phyloP scores from a whole-genome alignment of 805 yeast genomes.

The Metschnikowia similis region DNA sequence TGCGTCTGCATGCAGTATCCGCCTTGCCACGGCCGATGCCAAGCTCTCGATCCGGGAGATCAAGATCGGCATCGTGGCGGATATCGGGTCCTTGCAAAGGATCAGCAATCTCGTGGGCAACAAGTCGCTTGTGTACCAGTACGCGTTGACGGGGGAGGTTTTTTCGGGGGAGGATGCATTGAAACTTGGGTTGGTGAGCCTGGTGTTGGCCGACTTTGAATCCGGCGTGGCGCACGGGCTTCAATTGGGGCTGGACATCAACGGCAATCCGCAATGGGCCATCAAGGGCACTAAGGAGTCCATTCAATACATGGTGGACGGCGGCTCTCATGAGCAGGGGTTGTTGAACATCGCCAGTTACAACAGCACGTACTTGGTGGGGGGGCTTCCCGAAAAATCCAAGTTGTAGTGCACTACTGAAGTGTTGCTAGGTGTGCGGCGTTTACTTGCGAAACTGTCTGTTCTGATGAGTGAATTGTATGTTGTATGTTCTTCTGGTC shows the following conservation, averaged over 20 bases:
- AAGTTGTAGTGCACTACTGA: conserved; percentile 3
- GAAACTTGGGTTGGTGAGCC: conserved; percentile 51
- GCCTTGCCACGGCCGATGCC: conserved; percentile 52
- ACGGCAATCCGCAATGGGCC: conserved; percentile 51
- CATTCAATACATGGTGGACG: conserved; percentile 40
- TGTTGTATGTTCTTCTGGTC: too few species aligned
- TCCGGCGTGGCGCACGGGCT: conserved; percentile 48
- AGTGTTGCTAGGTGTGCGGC: neutral
- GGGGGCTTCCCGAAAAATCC: conserved; percentile 10
- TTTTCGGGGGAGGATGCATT: conserved; percentile 55
- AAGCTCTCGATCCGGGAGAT: conserved; percentile 63
- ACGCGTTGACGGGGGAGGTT: conserved; percentile 57
- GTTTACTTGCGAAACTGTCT: too few species aligned
- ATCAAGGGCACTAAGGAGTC: conserved; percentile 59
- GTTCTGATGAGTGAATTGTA: too few species aligned
- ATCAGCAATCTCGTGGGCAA: conserved; percentile 52
- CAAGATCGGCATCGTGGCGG: conserved; percentile 71
- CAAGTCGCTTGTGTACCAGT: conserved; percentile 53
- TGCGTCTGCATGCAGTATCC: conserved; percentile 52
- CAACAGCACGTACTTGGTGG: conserved; percentile 39
- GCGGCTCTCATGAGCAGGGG: conserved; percentile 39
- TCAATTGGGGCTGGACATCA: conserved; percentile 46
- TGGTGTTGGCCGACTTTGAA: conserved; percentile 42
- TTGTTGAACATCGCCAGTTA: conserved; percentile 50
- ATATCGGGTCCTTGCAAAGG: conserved; percentile 73